Evolutionary conservation across 176 grass and related monocot species (phyloP), one percentile per base, ranked within the genome.

Genomic region (Tillandsia leiboldiana): DNA sequence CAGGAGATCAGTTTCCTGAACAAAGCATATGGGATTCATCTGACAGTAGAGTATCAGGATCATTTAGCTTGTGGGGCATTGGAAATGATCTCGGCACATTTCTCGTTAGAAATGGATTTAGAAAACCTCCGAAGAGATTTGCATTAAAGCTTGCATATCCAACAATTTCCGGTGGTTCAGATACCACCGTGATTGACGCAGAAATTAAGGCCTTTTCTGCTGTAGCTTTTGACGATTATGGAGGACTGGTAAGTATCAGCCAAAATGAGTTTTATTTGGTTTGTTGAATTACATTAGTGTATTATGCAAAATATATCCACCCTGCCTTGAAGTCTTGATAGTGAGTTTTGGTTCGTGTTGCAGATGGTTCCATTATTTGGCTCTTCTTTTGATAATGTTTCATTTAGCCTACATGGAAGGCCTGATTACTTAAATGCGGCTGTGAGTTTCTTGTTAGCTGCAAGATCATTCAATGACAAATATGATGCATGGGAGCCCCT

Each of bases 351-450:
- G 33, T 42, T 42, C 47, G 71, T 48, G 27, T 13, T 92, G 77
- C 81, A 96, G 93, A 89, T 96, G 93, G 84, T 96, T 73, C 93
- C 93, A 12, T 82, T 96, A 66, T 96, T 96, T 47, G 84, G 89
- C 51, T 29, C 88, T 29, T 89, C 88, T 20, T 78, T 96, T 73
- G 79, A 85, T 69, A 83, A 65, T 82, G 76, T 91, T 83, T 82
- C 87, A 62, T 79, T 89, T 79, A 87, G 81, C 83, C 79, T 87
- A 68, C 93, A 87, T 83, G 89, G 88, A 17, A 85, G 93, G 56
- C 56, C 83, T 67, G 76, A 92, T 48, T 87, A 89, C 75, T 76
- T 92, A 65, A 92, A 89, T 87, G 84, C 89, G 49, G 89, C 88
- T 75, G 79, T 84, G 67, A 91, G 74, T 80, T 90, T 96, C 70